Conservation (phyloP, 768 basidiomycete genomes). For the Saitozyma sp. region DNA sequence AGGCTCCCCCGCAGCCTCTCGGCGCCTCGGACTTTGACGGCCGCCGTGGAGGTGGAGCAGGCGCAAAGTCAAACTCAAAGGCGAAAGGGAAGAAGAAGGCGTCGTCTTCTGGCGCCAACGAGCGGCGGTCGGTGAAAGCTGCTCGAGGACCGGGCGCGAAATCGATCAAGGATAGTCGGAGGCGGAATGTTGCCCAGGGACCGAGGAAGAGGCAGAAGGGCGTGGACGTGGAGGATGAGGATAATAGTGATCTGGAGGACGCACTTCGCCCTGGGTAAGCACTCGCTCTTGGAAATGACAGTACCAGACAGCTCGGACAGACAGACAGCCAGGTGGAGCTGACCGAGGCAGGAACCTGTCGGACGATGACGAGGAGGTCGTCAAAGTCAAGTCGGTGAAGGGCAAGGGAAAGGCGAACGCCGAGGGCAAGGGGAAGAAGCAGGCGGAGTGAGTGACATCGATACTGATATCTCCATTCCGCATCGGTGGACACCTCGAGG, state of each 20-base stretch:
- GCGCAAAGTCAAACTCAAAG: neutral
- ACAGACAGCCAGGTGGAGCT: constrained; percentile 4
- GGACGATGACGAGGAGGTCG: constrained; percentile 42
- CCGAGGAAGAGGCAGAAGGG: constrained; percentile 29
- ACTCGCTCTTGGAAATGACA: neutral
- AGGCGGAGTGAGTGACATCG: constrained; percentile 22
- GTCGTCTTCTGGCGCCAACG: constrained; percentile 14
- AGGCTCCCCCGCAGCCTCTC: constrained; percentile 41
- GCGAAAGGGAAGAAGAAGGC: constrained; percentile 42
- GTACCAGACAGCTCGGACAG: too few relatives aligned
- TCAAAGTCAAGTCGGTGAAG: constrained; percentile 41
- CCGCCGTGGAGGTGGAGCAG: constrained; percentile 1
- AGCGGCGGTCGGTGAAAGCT: constrained; percentile 19
- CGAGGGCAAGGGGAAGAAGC: constrained; percentile 13
- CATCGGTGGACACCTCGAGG: neutral
- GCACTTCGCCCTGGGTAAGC: constrained; percentile 41
- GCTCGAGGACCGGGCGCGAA: constrained; percentile 20
- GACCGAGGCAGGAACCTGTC: constrained; percentile 34
- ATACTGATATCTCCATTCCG: constrained; percentile 5
- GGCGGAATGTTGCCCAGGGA: neutral
- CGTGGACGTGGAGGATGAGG: constrained; percentile 36
- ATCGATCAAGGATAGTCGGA: constrained; percentile 3
- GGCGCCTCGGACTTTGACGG: constrained; percentile 38
- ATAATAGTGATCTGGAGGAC: constrained; percentile 47
- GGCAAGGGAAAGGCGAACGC: constrained; percentile 30